These are phyloP conservation scores for Mortierella sp. DNA, from an alignment of 371 early-diverging fungal genomes.

Conservation along the genomic window DNA sequence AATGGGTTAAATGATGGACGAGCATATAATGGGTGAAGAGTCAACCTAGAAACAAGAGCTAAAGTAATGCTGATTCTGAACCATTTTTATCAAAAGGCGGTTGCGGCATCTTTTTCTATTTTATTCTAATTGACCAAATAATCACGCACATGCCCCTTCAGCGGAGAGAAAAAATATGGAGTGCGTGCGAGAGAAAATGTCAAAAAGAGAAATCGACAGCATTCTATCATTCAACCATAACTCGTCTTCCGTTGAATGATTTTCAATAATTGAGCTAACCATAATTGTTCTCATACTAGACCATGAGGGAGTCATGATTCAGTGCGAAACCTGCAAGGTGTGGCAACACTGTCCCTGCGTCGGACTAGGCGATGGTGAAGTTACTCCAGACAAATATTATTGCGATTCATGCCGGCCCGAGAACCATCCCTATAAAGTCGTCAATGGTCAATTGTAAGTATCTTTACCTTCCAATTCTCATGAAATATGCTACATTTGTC, in stretches of 20 bases:
- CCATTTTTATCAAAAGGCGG: neutral
- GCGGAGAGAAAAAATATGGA: too few relatives aligned
- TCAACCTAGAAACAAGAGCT: neutral
- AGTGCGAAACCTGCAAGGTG: constrained; percentile 90
- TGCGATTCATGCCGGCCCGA: constrained; percentile 88
- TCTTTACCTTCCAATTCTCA: neutral
- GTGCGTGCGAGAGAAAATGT: neutral
- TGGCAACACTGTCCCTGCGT: constrained; percentile 95
- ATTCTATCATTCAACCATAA: too few relatives aligned
- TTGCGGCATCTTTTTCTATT: too few relatives aligned
- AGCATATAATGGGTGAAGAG: neutral
- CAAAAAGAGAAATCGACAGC: too few relatives aligned
- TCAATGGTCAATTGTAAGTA: constrained; percentile 58
- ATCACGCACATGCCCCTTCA: too few relatives aligned
- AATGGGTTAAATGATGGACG: neutral
- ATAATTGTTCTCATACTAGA: constrained; percentile 58
- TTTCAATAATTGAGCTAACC: neutral
- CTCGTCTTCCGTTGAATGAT: neutral
- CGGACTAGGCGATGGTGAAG: constrained; percentile 75
- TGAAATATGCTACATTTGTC: neutral
- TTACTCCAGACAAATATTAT: constrained; percentile 87
- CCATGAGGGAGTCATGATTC: constrained; percentile 86
- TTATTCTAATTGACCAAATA: too few relatives aligned
- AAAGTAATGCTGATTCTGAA: constrained; percentile 4
- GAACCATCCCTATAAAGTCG: constrained; percentile 72